Percentiles rank a stretch among this genome's conserved stretches.
phyloP scores from a whole-genome alignment of 441 rosid genomes.

The Erodium texanum region DNA sequence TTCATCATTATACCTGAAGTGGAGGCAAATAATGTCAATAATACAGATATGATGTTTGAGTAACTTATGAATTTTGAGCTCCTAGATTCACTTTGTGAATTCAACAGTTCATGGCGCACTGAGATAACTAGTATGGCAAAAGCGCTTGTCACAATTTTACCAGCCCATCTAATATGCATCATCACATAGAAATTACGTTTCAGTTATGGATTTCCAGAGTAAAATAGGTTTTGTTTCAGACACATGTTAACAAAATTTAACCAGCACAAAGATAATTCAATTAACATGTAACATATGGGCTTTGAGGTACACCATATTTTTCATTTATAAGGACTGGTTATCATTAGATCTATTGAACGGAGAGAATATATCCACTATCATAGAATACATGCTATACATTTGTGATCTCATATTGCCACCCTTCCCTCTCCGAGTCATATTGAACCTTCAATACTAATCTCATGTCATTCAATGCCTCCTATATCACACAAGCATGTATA shows the following conservation, averaged over 20 bases:
- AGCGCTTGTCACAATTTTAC: neutral
- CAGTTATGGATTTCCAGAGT: neutral
- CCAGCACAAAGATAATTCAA: neutral
- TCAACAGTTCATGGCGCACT: neutral
- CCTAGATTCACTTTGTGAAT: conserved; percentile 1
- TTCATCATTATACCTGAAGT: conserved; percentile 68
- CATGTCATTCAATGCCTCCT: neutral
- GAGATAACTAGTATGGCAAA: neutral
- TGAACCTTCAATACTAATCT: neutral
- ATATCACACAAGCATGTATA: conserved; percentile 1
- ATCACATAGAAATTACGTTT: conserved; percentile 1
- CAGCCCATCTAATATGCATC: neutral
- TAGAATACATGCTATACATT: neutral
- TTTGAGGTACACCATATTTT: neutral
- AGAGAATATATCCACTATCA: neutral
- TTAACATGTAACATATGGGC: neutral
- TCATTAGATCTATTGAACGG: neutral
- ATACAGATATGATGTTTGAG: neutral
- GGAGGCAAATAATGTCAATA: conserved; percentile 12
- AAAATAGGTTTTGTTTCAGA: neutral
- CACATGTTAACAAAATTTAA: neutral
- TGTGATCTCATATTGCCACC: conserved; percentile 1
- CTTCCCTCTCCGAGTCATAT: neutral
- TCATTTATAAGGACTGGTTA: neutral
- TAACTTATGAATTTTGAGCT: neutral